Evolutionary conservation across 108 stramenopile genomes (phyloP).

Genomic region (Fistulifera solaris): DNA sequence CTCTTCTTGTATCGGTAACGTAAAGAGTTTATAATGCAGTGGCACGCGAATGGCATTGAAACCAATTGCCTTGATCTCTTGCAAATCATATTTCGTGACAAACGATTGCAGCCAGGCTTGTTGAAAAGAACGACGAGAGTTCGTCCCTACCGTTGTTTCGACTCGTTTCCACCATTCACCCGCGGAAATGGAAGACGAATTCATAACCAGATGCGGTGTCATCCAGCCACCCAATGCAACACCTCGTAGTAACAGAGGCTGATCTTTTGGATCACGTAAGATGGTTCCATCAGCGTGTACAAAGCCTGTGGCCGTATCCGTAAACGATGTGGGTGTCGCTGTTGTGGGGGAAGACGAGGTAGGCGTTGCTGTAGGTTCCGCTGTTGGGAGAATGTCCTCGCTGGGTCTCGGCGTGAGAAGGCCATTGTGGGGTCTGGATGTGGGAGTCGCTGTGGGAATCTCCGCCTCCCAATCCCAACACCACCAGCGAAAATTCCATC

Average conservation of each 20-base stretch:
- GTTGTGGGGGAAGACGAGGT: too few relatives aligned
- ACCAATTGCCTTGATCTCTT: background rate
- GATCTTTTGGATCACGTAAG: background rate
- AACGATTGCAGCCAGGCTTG: background rate
- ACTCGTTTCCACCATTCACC: background rate
- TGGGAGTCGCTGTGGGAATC: too few relatives aligned
- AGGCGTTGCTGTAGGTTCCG: too few relatives aligned
- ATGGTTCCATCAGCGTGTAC: background rate
- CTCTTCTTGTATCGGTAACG: background rate
- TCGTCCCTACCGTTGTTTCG: background rate
- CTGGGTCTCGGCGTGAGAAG: too few relatives aligned
- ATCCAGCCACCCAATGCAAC: constrained; percentile 1
- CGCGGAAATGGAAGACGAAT: background rate
- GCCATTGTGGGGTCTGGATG: too few relatives aligned
- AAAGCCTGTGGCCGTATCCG: background rate
- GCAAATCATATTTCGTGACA: background rate
- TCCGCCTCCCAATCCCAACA: too few relatives aligned
- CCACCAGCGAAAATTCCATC: too few relatives aligned
- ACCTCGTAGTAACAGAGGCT: background rate
- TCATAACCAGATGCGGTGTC: background rate
- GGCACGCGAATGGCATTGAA: constrained; percentile 4
- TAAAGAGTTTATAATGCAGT: constrained; percentile 1
- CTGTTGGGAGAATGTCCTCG: too few relatives aligned
- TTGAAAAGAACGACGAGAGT: background rate
- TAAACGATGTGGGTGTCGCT: too few relatives aligned